A percentile compares a stretch with the other conserved stretches of the same genome.
These are phyloP conservation scores for Phragmites australis DNA, from an alignment of 176 grass and related monocot species.

Conservation along the genomic window DNA sequence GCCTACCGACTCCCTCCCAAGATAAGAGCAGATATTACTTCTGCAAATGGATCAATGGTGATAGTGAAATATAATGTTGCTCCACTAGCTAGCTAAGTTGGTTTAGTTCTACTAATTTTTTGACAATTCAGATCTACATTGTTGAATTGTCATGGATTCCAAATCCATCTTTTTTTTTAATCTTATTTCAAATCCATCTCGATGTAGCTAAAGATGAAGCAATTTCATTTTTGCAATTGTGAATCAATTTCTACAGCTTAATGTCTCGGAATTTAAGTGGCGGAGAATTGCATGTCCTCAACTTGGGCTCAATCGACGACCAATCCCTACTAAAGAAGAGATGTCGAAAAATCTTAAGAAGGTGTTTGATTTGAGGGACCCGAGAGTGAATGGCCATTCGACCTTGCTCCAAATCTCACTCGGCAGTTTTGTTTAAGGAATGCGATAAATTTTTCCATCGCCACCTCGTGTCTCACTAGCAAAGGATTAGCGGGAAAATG, in stretches of 20 bases:
- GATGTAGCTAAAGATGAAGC: background rate
- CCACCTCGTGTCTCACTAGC: background rate
- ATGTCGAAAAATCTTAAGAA: background rate
- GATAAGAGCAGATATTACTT: constrained; percentile 15
- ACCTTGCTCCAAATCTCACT: background rate
- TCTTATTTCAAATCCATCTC: background rate
- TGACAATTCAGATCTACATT: background rate
- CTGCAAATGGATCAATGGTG: constrained; percentile 8
- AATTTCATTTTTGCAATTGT: background rate
- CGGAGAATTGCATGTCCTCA: background rate
- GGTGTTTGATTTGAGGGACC: background rate
- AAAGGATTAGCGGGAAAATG: background rate
- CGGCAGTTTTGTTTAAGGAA: background rate
- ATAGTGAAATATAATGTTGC: constrained; percentile 6
- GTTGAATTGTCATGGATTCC: background rate
- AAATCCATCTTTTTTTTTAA: background rate
- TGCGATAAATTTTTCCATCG: background rate
- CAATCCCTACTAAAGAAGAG: background rate
- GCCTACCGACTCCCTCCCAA: constrained; percentile 27
- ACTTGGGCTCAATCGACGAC: background rate
- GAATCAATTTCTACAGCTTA: background rate
- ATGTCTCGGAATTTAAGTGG: background rate
- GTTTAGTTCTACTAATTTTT: background rate
- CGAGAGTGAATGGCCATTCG: background rate
- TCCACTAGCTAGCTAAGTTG: background rate